Evolutionary conservation across 2,329 filamentous ascomycete genomes (phyloP).

Genomic region (Aureobasidium sp.): DNA sequence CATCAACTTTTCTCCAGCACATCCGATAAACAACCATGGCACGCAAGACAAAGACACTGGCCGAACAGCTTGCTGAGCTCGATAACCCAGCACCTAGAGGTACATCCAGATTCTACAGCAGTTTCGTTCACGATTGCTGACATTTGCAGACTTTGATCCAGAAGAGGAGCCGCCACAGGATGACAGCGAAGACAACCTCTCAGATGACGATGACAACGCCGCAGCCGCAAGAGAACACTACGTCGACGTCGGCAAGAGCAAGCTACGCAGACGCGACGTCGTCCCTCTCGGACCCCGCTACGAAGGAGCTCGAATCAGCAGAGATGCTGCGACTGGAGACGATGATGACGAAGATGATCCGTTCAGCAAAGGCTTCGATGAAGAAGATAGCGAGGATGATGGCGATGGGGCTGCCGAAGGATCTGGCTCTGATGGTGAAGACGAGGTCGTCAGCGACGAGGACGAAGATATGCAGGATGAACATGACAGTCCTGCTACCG

Average conservation of each 20-base stretch:
- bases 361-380: slow-evolving; percentile 37
- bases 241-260: slow-evolving; percentile 73
- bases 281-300: slow-evolving; percentile 71
- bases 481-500: slow-evolving; percentile 38
- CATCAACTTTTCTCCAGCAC: slow-evolving; percentile 9
- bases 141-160: slow-evolving; percentile 66
- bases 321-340: slow-evolving; percentile 53
- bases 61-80: slow-evolving; percentile 25
- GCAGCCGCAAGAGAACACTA: slow-evolving; percentile 76
- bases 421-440: slow-evolving; percentile 26
- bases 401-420: slow-evolving; percentile 36
- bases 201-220: slow-evolving; percentile 38
- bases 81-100: slow-evolving; percentile 26
- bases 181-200: slow-evolving; percentile 50
- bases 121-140: not conserved
- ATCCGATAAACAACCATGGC: slow-evolving; percentile 16
- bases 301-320: slow-evolving; percentile 66
- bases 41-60: slow-evolving; percentile 16
- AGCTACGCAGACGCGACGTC: slow-evolving; percentile 65
- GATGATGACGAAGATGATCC: slow-evolving; percentile 46
- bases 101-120: slow-evolving; percentile 16
- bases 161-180: slow-evolving; percentile 57
- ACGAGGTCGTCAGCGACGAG: slow-evolving; percentile 22
- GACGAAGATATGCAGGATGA: slow-evolving; percentile 25
- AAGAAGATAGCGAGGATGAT: slow-evolving; percentile 38